Conservation (phyloP, 495 filamentous ascomycete genomes). For the Aspergillus nanangensis region DNA sequence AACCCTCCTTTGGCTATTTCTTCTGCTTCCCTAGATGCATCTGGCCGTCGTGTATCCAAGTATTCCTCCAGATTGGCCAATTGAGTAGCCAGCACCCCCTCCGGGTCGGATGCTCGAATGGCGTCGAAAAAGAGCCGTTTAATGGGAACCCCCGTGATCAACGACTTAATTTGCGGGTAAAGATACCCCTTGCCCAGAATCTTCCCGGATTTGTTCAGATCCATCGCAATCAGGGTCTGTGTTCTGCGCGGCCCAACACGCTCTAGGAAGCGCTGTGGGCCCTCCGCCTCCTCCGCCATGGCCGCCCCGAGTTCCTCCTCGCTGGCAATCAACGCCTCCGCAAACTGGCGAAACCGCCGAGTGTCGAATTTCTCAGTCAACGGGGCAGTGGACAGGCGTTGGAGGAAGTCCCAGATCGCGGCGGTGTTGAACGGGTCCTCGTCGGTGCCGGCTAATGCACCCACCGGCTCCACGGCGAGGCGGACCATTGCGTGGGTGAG, state of each 20-base stretch:
- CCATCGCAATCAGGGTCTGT: background rate
- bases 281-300: background rate
- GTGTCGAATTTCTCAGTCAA: background rate
- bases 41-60: background rate
- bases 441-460: background rate
- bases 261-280: too few relatives aligned
- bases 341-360: background rate
- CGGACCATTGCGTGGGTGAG: background rate
- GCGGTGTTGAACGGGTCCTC: background rate
- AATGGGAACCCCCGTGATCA: background rate
- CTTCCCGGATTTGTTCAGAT: background rate
- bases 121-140: background rate
- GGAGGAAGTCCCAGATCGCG: background rate
- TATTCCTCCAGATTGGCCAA: background rate
- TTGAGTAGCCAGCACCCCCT: background rate
- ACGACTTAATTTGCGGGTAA: background rate
- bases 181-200: slow-evolving; percentile 2
- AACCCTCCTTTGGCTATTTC: too few relatives aligned
- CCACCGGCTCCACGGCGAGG: background rate
- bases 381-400: background rate
- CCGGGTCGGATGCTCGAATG: background rate
- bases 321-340: background rate
- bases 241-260: too few relatives aligned
- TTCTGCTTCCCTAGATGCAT: background rate
- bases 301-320: background rate